Evolutionary conservation across 225 moss, liverwort and hornwort species (phyloP).

Genomic region (Antitrichia curtipendula): DNA sequence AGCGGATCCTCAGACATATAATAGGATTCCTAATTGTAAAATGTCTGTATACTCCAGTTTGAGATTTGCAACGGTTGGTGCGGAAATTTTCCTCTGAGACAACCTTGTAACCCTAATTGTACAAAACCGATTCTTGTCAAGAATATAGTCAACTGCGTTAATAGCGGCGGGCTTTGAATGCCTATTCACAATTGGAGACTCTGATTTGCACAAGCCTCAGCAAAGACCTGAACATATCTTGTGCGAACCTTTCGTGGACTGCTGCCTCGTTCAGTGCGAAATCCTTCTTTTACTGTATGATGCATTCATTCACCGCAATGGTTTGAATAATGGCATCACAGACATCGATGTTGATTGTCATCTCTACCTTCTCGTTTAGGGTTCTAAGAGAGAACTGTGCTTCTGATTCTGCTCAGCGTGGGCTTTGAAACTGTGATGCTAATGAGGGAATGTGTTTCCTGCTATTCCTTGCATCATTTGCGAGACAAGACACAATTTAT

Average conservation of each 20-base stretch:
- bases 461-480: not conserved
- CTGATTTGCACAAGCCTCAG: not conserved
- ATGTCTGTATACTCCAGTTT: not conserved
- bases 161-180: not conserved
- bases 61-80: not conserved
- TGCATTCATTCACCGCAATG: not conserved
- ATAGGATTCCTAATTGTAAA: not conserved
- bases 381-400: not conserved
- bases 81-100: not conserved
- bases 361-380: not conserved
- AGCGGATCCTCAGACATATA: slow-evolving; percentile 40
- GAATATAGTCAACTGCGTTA: not conserved
- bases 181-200: not conserved
- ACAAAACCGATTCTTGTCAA: not conserved
- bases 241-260: not conserved
- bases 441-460: not conserved
- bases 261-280: not conserved
- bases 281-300: not conserved
- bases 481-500: not conserved
- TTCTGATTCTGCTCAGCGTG: not conserved
- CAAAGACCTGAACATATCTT: not conserved
- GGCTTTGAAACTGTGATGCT: not conserved
- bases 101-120: slow-evolving; percentile 6
- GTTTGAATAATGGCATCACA: not conserved
- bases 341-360: not conserved